Percentiles rank a stretch among this genome's conserved stretches.
These are phyloP conservation scores for Discostella stelligera DNA, from an alignment of 352 stramenopile genomes.

Conservation along the genomic window DNA sequence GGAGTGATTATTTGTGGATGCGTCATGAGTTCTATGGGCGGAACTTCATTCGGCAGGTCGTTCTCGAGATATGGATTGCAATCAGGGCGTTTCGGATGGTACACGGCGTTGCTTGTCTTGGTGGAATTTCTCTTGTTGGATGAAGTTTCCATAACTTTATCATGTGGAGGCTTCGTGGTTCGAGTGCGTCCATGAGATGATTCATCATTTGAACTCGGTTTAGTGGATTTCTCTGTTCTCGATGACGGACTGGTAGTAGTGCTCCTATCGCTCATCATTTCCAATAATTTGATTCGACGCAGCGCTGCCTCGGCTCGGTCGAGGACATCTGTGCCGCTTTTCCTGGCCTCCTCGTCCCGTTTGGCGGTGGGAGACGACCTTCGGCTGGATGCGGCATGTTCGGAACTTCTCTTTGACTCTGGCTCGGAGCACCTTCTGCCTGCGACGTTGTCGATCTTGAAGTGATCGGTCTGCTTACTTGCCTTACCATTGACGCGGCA, in stretches of 20 bases:
- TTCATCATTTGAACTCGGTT: neutral
- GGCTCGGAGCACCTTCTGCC: neutral
- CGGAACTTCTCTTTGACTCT: neutral
- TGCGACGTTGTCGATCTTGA: neutral
- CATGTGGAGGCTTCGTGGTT: neutral
- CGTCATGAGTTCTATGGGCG: neutral
- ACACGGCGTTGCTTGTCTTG: neutral
- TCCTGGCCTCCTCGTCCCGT: neutral
- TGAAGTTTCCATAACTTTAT: too few relatives aligned
- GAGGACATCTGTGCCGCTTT: neutral
- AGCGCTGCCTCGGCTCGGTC: neutral
- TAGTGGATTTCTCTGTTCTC: neutral
- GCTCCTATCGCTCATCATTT: neutral
- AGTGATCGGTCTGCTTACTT: neutral
- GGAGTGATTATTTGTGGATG: neutral
- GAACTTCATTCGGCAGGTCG: conserved; percentile 4
- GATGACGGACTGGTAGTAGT: neutral
- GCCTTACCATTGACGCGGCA: neutral
- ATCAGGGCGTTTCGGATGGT: neutral
- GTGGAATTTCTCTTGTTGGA: neutral
- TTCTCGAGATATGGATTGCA: neutral
- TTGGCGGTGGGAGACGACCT: neutral
- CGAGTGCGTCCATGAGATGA: neutral
- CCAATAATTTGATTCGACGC: neutral
- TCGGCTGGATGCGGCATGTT: neutral